Evolutionary conservation across 2,329 filamentous ascomycete genomes (phyloP).

Genomic region (Lachnellula suecica): DNA sequence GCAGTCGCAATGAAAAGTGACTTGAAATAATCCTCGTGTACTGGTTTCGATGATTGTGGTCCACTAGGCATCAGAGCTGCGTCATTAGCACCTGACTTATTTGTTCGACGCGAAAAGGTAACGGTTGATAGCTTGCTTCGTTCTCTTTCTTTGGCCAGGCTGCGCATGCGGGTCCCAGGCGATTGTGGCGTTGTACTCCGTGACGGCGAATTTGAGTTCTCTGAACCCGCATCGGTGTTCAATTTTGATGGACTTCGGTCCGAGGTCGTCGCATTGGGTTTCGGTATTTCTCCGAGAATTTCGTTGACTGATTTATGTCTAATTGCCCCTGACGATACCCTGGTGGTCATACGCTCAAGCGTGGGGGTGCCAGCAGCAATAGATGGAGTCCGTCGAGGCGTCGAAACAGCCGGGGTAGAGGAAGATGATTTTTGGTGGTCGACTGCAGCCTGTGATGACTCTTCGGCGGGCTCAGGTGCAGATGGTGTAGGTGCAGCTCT

Average conservation of each 20-base stretch:
- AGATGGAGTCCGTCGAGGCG: constrained; percentile 26
- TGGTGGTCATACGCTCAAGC: constrained; percentile 61
- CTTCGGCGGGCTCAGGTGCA: constrained; percentile 7
- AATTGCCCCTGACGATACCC: constrained; percentile 69
- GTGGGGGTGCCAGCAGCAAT: constrained; percentile 33
- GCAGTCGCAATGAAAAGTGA: constrained; percentile 58
- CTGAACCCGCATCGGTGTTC: constrained; percentile 18
- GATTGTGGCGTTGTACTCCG: constrained; percentile 44
- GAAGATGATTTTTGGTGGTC: constrained; percentile 15
- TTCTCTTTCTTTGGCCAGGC: constrained; percentile 48
- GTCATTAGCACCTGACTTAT: constrained; percentile 38
- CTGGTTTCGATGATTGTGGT: constrained; percentile 7
- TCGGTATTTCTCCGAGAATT: constrained; percentile 62
- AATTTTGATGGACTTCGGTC: constrained; percentile 17
- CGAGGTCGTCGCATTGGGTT: constrained; percentile 30
- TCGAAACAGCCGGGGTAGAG: constrained; percentile 16
- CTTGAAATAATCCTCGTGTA: constrained; percentile 61
- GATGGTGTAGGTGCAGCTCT: constrained; percentile 5
- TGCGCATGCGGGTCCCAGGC: constrained; percentile 34
- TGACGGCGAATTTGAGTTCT: constrained; percentile 25
- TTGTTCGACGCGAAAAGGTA: constrained; percentile 70
- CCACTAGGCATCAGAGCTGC: constrained; percentile 14
- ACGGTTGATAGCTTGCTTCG: constrained; percentile 72
- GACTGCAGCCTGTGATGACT: constrained; percentile 1
- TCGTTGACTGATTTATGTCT: constrained; percentile 72